A percentile compares a stretch with the other conserved stretches of the same genome.
These are phyloP conservation scores for Boehmeria nivea DNA, from an alignment of 306 rosid species.

Conservation along the genomic window DNA sequence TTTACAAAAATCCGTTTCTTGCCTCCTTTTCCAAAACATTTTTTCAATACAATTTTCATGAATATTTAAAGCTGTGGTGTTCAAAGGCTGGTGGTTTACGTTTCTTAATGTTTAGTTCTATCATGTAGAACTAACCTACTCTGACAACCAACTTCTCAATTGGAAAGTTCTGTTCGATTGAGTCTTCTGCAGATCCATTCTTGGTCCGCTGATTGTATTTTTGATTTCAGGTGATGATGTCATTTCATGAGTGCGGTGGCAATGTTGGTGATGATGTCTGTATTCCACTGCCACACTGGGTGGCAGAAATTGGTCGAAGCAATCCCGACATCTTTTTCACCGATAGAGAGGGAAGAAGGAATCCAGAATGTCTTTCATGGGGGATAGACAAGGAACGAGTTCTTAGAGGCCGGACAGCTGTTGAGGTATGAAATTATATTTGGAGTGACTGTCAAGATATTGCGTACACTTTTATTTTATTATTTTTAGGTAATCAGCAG, in stretches of 20 bases:
- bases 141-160: not conserved
- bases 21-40: not conserved
- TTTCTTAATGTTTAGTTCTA: not conserved
- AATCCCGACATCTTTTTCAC: constrained; percentile 94
- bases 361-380: constrained; percentile 98
- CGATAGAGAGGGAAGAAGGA: constrained; percentile 92
- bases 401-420: constrained; percentile 89
- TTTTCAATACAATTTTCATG: too few relatives aligned
- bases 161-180: not conserved
- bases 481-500: not conserved
- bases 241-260: constrained; percentile 99
- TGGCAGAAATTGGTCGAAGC: constrained; percentile 93
- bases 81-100: not conserved
- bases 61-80: not conserved
- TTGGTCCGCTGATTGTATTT: constrained; percentile 16
- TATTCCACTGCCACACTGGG: constrained; percentile 97
- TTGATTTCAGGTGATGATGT: constrained; percentile 68
- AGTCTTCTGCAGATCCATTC: constrained; percentile 24
- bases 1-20: not conserved
- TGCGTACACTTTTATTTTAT: not conserved
- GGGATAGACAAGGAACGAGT: constrained; percentile 95
- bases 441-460: not conserved
- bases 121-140: not conserved
- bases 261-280: constrained; percentile 95
- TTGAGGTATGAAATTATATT: constrained; percentile 64